These are phyloP conservation scores for Fusarium neocosmosporiellum DNA, from an alignment of 2,329 filamentous ascomycete species.

Conservation along the genomic window DNA sequence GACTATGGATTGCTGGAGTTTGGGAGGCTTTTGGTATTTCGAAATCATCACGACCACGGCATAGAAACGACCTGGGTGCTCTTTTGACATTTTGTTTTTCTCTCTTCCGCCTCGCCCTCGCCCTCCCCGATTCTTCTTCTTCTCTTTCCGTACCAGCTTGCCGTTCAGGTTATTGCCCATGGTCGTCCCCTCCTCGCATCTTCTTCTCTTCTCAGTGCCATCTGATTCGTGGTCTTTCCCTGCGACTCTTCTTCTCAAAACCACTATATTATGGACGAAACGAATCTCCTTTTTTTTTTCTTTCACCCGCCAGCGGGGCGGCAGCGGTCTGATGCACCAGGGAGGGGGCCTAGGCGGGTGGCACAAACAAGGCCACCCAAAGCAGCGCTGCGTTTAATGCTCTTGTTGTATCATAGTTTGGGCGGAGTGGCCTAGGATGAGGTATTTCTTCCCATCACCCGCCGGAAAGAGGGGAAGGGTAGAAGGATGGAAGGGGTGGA, in stretches of 20 bases:
- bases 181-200: background rate
- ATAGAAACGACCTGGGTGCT: conserved; percentile 42
- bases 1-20: conserved; percentile 37
- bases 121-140: conserved; percentile 1
- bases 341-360: background rate
- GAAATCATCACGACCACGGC: conserved; percentile 35
- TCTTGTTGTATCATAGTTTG: conserved; percentile 35
- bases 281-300: background rate
- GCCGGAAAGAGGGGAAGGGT: conserved; percentile 5
- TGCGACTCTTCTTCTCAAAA: background rate
- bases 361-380: background rate
- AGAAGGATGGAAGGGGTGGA: background rate
- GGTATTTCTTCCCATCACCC: background rate
- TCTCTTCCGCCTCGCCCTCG: background rate
- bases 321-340: conserved; percentile 4
- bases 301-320: background rate
- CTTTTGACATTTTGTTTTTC: conserved; percentile 4
- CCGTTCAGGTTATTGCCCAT: conserved; percentile 9
- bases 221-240: conserved; percentile 6
- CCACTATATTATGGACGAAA: conserved; percentile 31
- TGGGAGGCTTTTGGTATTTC: conserved; percentile 36
- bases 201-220: background rate
- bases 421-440: conserved; percentile 1
- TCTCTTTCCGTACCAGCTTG: conserved; percentile 1
- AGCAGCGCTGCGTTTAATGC: conserved; percentile 13